These are phyloP conservation scores for Fomitopsis pulvina DNA, from an alignment of 768 basidiomycete species.

Conservation along the genomic window DNA sequence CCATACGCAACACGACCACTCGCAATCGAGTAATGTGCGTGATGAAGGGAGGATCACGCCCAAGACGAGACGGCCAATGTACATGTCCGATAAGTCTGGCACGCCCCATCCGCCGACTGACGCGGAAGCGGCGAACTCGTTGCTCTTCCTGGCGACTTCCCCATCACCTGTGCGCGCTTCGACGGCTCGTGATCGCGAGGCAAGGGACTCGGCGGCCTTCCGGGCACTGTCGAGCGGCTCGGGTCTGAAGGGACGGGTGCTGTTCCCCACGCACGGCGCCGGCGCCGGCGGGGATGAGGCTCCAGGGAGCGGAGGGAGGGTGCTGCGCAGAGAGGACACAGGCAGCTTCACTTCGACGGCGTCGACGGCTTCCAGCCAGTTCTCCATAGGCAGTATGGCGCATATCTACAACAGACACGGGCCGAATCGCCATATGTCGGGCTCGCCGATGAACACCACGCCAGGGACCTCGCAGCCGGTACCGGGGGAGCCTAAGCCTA, in stretches of 20 bases:
- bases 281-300: conserved; percentile 8
- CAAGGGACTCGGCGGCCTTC: conserved; percentile 49
- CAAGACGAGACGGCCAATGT: conserved; percentile 13
- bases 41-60: conserved; percentile 15
- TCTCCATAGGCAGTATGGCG: neutral
- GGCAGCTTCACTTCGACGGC: conserved; percentile 36
- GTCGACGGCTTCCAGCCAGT: conserved; percentile 6
- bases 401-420: neutral
- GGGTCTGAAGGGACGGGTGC: conserved; percentile 57
- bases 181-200: conserved; percentile 37
- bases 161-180: conserved; percentile 67
- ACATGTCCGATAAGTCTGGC: conserved; percentile 13
- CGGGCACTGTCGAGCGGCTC: conserved; percentile 46
- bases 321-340: conserved; percentile 27
- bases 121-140: conserved; percentile 80
- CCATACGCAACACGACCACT: conserved; percentile 5
- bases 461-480: no score
- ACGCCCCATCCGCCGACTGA: conserved; percentile 53
- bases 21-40: conserved; percentile 11
- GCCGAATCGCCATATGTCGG: neutral
- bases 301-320: conserved; percentile 14
- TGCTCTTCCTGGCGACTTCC: conserved; percentile 80
- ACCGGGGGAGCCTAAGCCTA: conserved; percentile 27
- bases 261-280: conserved; percentile 43
- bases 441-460: neutral